A percentile compares a stretch with the other conserved stretches of the same genome.
These are phyloP conservation scores for Hippophae rhamnoides DNA, from an alignment of 306 rosid species.

Conservation along the genomic window DNA sequence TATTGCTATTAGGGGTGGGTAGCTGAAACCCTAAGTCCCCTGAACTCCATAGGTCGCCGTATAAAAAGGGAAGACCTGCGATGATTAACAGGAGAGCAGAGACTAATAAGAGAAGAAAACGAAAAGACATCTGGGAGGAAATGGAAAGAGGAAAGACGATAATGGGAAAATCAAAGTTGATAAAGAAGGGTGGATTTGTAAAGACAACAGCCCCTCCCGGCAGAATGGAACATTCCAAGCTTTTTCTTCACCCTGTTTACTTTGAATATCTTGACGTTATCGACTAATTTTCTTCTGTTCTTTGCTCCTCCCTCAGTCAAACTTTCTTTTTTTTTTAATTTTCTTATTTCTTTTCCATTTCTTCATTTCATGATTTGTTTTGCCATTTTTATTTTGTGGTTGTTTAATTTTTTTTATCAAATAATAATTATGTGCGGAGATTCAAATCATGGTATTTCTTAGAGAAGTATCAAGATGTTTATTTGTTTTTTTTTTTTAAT, in stretches of 20 bases:
- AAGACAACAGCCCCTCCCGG: neutral
- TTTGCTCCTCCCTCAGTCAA: too few relatives aligned
- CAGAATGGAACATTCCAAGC: constrained; percentile 29
- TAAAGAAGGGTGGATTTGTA: neutral
- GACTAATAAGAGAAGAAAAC: neutral
- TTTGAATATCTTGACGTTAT: constrained; percentile 17
- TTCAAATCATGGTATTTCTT: too few relatives aligned
- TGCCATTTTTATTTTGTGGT: too few relatives aligned
- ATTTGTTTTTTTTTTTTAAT: too few relatives aligned
- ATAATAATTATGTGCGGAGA: too few relatives aligned
- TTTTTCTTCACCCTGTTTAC: constrained; percentile 14
- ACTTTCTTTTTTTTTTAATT: too few relatives aligned
- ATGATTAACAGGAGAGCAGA: constrained; percentile 5
- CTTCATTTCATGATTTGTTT: too few relatives aligned
- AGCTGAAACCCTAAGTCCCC: constrained; percentile 13
- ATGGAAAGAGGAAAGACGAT: neutral
- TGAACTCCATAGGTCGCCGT: neutral
- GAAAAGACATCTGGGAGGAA: constrained; percentile 20
- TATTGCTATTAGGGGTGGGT: neutral
- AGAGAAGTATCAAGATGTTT: too few relatives aligned
- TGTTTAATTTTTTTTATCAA: too few relatives aligned
- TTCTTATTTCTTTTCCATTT: too few relatives aligned
- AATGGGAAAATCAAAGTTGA: neutral
- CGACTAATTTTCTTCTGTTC: too few relatives aligned
- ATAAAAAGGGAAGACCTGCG: neutral